These are phyloP conservation scores for Hygrophila difformis DNA, from an alignment of 257 asterid genomes.

Conservation along the genomic window DNA sequence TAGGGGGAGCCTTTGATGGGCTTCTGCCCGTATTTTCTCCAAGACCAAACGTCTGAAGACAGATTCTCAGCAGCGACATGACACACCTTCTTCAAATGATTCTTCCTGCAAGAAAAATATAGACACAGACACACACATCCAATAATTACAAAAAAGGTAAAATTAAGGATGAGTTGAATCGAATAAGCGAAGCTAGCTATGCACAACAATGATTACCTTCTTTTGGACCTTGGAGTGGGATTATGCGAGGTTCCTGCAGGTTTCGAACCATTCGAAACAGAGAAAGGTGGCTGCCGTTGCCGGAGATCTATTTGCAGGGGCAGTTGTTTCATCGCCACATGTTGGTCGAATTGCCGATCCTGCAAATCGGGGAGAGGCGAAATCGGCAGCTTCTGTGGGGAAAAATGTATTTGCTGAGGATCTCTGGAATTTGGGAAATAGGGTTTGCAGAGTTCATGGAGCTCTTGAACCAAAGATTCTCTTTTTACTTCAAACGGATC, in stretches of 20 bases:
- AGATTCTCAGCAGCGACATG: slow-evolving; percentile 71
- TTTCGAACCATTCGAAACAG: slow-evolving; percentile 27
- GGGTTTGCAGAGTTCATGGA: slow-evolving; percentile 62
- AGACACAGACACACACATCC: slow-evolving; percentile 11
- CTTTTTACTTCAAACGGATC: slow-evolving; percentile 39
- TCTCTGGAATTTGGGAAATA: slow-evolving; percentile 32
- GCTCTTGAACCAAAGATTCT: slow-evolving; percentile 20
- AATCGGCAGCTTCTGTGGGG: slow-evolving; percentile 35
- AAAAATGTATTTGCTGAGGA: slow-evolving; percentile 8
- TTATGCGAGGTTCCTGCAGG: slow-evolving; percentile 16
- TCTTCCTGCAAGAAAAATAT: slow-evolving; percentile 40
- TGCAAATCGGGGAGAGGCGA: slow-evolving; percentile 51
- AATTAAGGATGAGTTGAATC: neutral
- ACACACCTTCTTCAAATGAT: slow-evolving; percentile 61
- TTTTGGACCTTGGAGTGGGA: slow-evolving; percentile 55
- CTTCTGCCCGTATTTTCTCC: slow-evolving; percentile 97
- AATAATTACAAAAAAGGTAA: neutral
- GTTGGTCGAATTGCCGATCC: slow-evolving; percentile 41
- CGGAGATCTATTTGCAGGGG: slow-evolving; percentile 20
- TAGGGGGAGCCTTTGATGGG: slow-evolving; percentile 97
- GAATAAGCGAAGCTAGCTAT: neutral
- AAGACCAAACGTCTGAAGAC: slow-evolving; percentile 88
- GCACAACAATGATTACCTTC: slow-evolving; percentile 50
- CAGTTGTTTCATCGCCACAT: slow-evolving; percentile 12
- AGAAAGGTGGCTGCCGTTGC: slow-evolving; percentile 28